Evolutionary conservation across 2,329 filamentous ascomycete genomes (phyloP), one percentile per base, ranked within the genome.

Genomic region (Lasiodiplodia sp.): DNA sequence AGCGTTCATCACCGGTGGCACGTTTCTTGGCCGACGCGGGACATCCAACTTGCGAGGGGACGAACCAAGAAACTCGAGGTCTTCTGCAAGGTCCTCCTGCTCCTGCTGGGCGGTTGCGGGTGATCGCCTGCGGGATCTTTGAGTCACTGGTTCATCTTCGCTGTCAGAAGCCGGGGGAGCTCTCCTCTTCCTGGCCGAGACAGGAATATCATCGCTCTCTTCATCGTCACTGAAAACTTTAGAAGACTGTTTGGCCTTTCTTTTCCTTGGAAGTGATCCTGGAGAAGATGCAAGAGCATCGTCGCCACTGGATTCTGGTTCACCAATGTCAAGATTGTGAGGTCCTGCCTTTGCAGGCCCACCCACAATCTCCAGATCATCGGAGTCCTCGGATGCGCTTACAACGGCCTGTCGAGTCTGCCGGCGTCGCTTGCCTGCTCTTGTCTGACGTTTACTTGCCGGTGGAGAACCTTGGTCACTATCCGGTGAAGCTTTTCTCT

Each of bases 1-100:
- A 28, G 78, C 78, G 52, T 72, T 80, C 73, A 77, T 78, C 64
- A 77, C 71, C 37, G 71, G 71, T 21, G 67, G 65, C 3, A 31
- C 21, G 4, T 31, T 67, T 72, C 73, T 58, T 73, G 28, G 55
- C 8, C 73, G 58, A 21, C 60, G 60, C 8, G 60, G 23, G 21
- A 38, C 18, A 23, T 63, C 25, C 6, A 53, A 25, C 75, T 73
- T 21, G 71, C 70, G 69, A 71, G 77, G 75, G 2, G 78, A 79
- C 1, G 78, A 78, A 49, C 75, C 69, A 14, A 85, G 72, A 66
- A 82, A 83, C 5, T 82, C 79, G 2, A 85, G 73, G 51, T 85
- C 83, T 63, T 84, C 81, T 47, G 80, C 76, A 12, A 85, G 72
- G 57, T 84, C 82, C 12, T 82, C 80, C 57, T 76, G 71, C 57